Base-by-base conservation (phyloP, 2,329 filamentous ascomycete genomes). In the Beauveria australis region DNA sequence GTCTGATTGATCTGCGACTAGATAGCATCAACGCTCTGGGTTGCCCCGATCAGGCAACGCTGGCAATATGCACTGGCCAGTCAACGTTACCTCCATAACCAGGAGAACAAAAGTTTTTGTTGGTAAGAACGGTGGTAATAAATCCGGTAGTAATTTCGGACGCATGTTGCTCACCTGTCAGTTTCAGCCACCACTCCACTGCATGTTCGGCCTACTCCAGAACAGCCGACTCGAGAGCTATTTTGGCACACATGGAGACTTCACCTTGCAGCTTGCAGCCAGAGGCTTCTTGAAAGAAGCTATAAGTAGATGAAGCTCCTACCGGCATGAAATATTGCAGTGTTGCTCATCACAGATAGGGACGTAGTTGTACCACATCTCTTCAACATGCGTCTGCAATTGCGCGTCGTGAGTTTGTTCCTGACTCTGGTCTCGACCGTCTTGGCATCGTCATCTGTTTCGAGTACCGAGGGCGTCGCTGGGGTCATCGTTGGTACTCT, bases 151-250 rank as follows among this genome's bases (percentile, higher is more conserved):
- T 53, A 53, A 53, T 53, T 53, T 40, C 37, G 24, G 30, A 53
- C 16, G 30, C 30, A 53, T 10, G 30, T 19, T 53, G 19, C 30
- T 18, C 30, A 40, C 49, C 49, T 53, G 37, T 33, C 49, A 53
- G 49, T 53, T 53, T 53, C 49, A 53, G 49, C 49, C 49, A 53
- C 49, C n/a, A 26, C 49, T 30, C 49, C 49, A 53, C 49, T 22
- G 14, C n/a, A 18, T 14, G 3, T 19, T 19, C 49, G 48, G 48
- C 19, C 49, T 24, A 40, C 49, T 53, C 49, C 19, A 40, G 49
- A 40, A 30, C 49, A 33, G 30, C 49, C 10, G 40, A 53, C 9
- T 24, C 28, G n/a, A 16, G 49, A 24, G 49, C 30, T 33, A 53
- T 33, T 18, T 53, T n/a, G 49, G 33, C 7, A 24, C 10, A 53